Evolutionary conservation across 148 eudicot genomes (phyloP).

Genomic region (Oxyria digyna): DNA sequence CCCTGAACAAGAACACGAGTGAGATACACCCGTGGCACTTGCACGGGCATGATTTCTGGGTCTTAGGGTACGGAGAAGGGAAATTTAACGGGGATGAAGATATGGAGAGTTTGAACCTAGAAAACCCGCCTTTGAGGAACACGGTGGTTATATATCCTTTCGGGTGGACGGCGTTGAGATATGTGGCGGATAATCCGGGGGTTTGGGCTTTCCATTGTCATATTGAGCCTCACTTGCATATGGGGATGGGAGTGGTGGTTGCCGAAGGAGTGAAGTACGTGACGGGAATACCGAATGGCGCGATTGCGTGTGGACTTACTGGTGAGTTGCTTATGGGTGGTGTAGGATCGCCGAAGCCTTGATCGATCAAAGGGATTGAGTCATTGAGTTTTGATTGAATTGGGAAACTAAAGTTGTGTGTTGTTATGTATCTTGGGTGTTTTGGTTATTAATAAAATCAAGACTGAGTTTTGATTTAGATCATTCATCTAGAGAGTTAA

Average conservation of each 20-base stretch:
- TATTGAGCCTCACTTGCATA: slow-evolving; percentile 83
- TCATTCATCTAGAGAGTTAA: too few species aligned
- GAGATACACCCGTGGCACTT: slow-evolving; percentile 90
- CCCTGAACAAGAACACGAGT: slow-evolving; percentile 26
- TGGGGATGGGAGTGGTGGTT: slow-evolving; percentile 92
- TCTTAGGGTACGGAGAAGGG: slow-evolving; percentile 83
- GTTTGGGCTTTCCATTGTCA: slow-evolving; percentile 95
- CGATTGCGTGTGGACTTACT: slow-evolving; percentile 59
- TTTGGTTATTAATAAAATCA: too few species aligned
- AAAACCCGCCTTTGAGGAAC: slow-evolving; percentile 66
- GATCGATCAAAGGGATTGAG: too few species aligned
- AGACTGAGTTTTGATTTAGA: too few species aligned
- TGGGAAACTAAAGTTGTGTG: too few species aligned
- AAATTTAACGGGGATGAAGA: slow-evolving; percentile 34
- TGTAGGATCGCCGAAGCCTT: too few species aligned
- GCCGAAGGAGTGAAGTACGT: slow-evolving; percentile 39
- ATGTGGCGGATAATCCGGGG: slow-evolving; percentile 79
- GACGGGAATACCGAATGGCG: slow-evolving; percentile 39
- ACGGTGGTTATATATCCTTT: slow-evolving; percentile 61
- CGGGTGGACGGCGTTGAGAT: slow-evolving; percentile 85
- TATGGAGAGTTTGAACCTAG: slow-evolving; percentile 33
- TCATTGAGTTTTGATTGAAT: too few species aligned
- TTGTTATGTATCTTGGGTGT: too few species aligned
- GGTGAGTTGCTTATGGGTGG: slow-evolving; percentile 38
- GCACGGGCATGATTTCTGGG: slow-evolving; percentile 94